These are phyloP conservation scores for Rhexocercosporidium sp. DNA, from an alignment of 2,329 filamentous ascomycete genomes.

Conservation along the genomic window DNA sequence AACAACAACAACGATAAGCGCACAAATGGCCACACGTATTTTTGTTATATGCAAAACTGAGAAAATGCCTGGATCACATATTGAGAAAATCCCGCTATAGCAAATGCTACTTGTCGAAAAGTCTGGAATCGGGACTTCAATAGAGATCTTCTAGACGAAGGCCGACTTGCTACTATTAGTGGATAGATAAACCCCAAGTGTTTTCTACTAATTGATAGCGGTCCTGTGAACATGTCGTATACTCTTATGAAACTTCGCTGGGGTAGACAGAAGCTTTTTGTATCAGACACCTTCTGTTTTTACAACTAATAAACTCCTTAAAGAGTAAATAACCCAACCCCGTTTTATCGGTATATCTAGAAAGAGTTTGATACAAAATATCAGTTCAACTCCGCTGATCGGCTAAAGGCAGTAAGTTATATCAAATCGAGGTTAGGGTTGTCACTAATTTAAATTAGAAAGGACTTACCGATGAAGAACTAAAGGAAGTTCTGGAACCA, in stretches of 20 bases:
- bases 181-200: constrained; percentile 19
- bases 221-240: constrained; percentile 20
- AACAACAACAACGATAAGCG: constrained; percentile 13
- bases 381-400: too few relatives aligned
- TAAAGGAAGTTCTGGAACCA: too few relatives aligned
- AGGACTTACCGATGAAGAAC: constrained; percentile 23
- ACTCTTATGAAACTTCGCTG: constrained; percentile 16
- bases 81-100: constrained; percentile 21
- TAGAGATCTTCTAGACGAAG: constrained; percentile 15
- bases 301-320: constrained; percentile 11
- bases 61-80: constrained; percentile 20
- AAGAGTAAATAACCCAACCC: too few relatives aligned
- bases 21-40: constrained; percentile 19
- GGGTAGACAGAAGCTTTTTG: constrained; percentile 22
- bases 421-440: background rate
- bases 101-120: constrained; percentile 23
- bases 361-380: too few relatives aligned
- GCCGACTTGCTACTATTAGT: constrained; percentile 20
- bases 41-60: constrained; percentile 25
- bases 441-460: constrained; percentile 19
- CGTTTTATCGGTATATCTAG: too few relatives aligned
- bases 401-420: constrained; percentile 19
- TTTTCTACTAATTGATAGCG: constrained; percentile 24
- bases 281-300: constrained; percentile 10
- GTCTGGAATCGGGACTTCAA: constrained; percentile 24